Evolutionary conservation across 2,329 filamentous ascomycete genomes (phyloP).

Genomic region (Colletotrichum cereale): DNA sequence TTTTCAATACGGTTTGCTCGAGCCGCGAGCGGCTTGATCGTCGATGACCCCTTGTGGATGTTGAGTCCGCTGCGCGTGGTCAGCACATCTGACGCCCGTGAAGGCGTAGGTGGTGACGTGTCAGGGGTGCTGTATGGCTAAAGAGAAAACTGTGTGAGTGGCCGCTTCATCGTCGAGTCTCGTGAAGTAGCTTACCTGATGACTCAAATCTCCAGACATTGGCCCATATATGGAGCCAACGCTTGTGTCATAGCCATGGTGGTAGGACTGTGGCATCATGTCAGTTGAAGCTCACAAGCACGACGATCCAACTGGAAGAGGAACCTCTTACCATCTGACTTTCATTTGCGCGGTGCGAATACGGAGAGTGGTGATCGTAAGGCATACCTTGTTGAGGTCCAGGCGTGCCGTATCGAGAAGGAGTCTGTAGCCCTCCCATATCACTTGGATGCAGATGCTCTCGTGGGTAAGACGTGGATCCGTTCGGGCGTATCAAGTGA

Average conservation of each 20-base stretch:
- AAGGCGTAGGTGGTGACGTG: constrained; percentile 63
- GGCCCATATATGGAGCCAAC: constrained; percentile 32
- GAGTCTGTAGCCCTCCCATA: constrained; percentile 50
- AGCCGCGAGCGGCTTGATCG: constrained; percentile 45
- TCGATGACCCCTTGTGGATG: constrained; percentile 45
- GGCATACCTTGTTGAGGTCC: constrained; percentile 47
- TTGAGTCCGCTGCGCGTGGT: constrained; percentile 54
- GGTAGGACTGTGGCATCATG: constrained; percentile 15
- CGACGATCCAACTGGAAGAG: neutral
- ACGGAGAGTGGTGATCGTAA: constrained; percentile 48
- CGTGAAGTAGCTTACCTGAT: constrained; percentile 32
- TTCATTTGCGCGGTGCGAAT: constrained; percentile 44
- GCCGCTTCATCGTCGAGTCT: neutral
- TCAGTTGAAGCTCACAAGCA: constrained; percentile 1
- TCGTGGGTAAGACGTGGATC: constrained; percentile 46
- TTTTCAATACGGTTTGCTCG: constrained; percentile 50
- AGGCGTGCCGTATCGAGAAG: constrained; percentile 55
- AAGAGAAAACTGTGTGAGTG: constrained; percentile 29
- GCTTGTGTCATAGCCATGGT: constrained; percentile 34
- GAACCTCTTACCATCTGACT: constrained; percentile 31
- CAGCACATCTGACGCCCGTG: constrained; percentile 51
- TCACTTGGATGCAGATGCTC: constrained; percentile 46
- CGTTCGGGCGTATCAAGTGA: constrained; percentile 60
- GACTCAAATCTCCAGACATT: constrained; percentile 34
- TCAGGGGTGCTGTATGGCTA: constrained; percentile 64